Base-by-base conservation (phyloP, 768 basidiomycete species). In the Phlebiopsis gigantea region DNA sequence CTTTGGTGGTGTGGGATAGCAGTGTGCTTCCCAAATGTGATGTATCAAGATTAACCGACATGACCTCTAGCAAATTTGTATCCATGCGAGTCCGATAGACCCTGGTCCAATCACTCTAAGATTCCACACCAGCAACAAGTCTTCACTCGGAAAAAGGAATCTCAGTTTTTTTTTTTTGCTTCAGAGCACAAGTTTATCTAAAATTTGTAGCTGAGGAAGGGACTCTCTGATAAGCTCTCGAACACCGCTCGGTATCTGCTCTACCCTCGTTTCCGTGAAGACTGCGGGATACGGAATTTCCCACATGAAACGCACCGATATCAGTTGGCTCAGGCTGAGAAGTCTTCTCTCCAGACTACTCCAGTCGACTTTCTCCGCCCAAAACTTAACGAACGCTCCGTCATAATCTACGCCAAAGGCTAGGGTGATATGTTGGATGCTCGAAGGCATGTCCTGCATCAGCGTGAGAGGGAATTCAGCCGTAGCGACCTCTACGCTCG, bases 1-100 rank as follows among this genome's bases (percentile, higher is more conserved):
- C 56, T 51, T 19, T 30, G 34, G 28, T 52, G 19, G 42, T 52
- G 44, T 57, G 49, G 56, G 56, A 50, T 24, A 46, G 56, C 50
- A 57, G 56, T 57, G 56, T 52, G 50, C 56, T 57, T 57, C 42
- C 49, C 56, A 51, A 25, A 15, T 22, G 31, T 22, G 22, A 31
- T 51, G 50, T 51, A 51, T 41, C 30, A 51, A 51, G 50, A 51
- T 26, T 51, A 24, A 24, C 4, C 1, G 39, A 31, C 50, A 51
- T 41, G n/a, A 8, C 8, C 21, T 19, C n/a, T 31, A 50, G n/a
- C n/a, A n/a, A n/a, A n/a, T 39, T 10, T 39, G 34, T 39, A 48
- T 48, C 28, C 22, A 21, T 25, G 46, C 7, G 43, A 45, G 44
- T 19, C 19, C 44, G 14, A 45, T 3, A 39, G 34, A 39, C 34